Evolutionary conservation across 2,329 filamentous ascomycete genomes (phyloP).

Genomic region (Hypoxylon sp.): DNA sequence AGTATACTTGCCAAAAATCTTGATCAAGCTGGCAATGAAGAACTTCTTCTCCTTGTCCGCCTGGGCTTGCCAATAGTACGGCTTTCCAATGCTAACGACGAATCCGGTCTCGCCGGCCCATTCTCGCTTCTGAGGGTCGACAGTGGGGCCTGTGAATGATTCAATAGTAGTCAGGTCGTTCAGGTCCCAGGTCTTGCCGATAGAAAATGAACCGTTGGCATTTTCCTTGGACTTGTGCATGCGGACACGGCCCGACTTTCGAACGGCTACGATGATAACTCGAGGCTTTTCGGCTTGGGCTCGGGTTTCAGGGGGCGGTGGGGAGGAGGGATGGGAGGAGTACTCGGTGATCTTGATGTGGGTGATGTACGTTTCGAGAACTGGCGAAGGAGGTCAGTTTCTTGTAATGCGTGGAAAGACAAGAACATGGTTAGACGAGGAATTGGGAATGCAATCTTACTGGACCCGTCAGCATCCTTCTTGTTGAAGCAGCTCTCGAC

Average conservation of each 20-base stretch:
- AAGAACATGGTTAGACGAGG: conserved; percentile 16
- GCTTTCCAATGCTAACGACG: conserved; percentile 86
- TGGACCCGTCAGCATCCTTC: conserved; percentile 83
- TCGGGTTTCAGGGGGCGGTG: conserved; percentile 80
- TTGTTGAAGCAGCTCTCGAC: conserved; percentile 94
- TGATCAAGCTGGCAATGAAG: conserved; percentile 94
- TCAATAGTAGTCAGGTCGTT: conserved; percentile 87
- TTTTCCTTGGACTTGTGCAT: conserved; percentile 99
- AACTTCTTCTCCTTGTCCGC: conserved; percentile 98
- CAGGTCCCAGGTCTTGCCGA: conserved; percentile 97
- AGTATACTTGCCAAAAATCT: conserved; percentile 97
- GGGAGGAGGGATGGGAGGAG: conserved; percentile 79
- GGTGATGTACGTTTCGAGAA: conserved; percentile 95
- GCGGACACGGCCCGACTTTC: conserved; percentile 89
- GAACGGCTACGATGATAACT: conserved; percentile 91
- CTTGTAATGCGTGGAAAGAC: conserved; percentile 27
- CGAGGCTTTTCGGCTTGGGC: conserved; percentile 83
- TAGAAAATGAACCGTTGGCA: conserved; percentile 90
- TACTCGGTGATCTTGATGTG: conserved; percentile 93
- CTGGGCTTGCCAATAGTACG: conserved; percentile 96
- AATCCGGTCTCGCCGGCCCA: conserved; percentile 90
- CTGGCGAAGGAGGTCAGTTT: conserved; percentile 51
- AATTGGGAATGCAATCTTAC: conserved; percentile 60
- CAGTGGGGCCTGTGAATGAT: conserved; percentile 73
- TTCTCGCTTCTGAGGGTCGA: conserved; percentile 67